Evolutionary conservation across 441 rosid genomes (phyloP).

Genomic region (Erodium moschatum): DNA sequence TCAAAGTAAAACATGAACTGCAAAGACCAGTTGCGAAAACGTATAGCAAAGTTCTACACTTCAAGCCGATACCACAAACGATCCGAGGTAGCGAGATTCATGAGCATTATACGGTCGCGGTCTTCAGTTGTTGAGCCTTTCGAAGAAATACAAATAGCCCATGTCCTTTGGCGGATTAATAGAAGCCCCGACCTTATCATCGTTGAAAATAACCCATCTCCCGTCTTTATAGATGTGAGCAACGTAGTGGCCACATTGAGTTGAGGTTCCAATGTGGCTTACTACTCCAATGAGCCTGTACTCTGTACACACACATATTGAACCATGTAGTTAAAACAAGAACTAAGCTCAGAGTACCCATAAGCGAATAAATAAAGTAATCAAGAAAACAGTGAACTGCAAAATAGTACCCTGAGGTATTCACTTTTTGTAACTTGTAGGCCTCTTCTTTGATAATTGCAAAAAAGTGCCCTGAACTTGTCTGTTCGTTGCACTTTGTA

Average conservation of each 20-base stretch:
- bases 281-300: constrained; percentile 82
- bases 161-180: constrained; percentile 84
- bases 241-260: constrained; percentile 89
- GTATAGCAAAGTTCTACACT: background rate
- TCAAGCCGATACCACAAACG: background rate
- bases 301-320: constrained; percentile 35
- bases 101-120: background rate
- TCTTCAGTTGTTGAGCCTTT: constrained; percentile 54
- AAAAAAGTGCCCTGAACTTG: too few species aligned
- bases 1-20: background rate
- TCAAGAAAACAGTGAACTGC: too few species aligned
- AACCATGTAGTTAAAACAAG: background rate
- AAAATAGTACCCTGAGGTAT: too few species aligned
- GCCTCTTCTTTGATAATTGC: too few species aligned
- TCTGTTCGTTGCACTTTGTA: too few species aligned
- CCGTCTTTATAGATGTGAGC: constrained; percentile 86
- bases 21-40: background rate
- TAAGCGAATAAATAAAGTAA: too few species aligned
- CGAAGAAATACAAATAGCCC: constrained; percentile 92
- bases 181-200: constrained; percentile 78
- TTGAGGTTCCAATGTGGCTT: constrained; percentile 90
- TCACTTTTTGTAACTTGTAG: too few species aligned
- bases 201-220: constrained; percentile 87
- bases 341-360: background rate
- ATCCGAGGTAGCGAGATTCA: background rate